Conservation (phyloP, 2,329 filamentous ascomycete species). For the Botrytis sinoallii region DNA sequence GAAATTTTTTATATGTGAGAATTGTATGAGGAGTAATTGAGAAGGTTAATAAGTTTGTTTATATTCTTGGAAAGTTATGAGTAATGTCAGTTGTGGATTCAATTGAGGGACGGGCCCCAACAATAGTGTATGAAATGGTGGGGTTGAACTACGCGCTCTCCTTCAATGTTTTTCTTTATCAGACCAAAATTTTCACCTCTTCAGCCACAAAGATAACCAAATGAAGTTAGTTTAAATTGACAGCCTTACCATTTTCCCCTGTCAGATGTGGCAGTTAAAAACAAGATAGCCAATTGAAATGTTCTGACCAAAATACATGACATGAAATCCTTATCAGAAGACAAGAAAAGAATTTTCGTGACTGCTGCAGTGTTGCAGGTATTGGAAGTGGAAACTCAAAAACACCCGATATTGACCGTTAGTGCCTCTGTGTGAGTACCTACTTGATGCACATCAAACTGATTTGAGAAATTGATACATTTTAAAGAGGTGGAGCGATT, state of each 20-base stretch:
- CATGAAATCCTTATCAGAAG: slow-evolving; percentile 8
- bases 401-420: background rate
- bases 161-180: background rate
- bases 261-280: background rate
- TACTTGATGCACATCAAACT: background rate
- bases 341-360: slow-evolving; percentile 10
- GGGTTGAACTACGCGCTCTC: background rate
- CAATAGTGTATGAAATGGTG: slow-evolving; percentile 1
- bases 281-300: background rate
- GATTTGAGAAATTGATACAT: background rate
- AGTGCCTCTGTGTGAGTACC: background rate
- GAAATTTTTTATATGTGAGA: slow-evolving; percentile 2
- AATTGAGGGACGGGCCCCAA: slow-evolving; percentile 13
- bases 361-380: background rate
- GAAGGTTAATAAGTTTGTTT: background rate
- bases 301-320: slow-evolving; percentile 8
- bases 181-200: slow-evolving; percentile 10
- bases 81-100: background rate
- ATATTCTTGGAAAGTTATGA: slow-evolving; percentile 1
- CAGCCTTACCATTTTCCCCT: slow-evolving; percentile 12
- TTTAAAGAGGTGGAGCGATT: background rate
- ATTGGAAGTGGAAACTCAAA: background rate
- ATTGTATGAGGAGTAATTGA: background rate
- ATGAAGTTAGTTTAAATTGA: slow-evolving; percentile 18
- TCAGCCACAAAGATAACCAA: slow-evolving; percentile 23